Evolutionary conservation across 169 alveolate species (phyloP).

Genomic region (Plasmodium adleri): DNA sequence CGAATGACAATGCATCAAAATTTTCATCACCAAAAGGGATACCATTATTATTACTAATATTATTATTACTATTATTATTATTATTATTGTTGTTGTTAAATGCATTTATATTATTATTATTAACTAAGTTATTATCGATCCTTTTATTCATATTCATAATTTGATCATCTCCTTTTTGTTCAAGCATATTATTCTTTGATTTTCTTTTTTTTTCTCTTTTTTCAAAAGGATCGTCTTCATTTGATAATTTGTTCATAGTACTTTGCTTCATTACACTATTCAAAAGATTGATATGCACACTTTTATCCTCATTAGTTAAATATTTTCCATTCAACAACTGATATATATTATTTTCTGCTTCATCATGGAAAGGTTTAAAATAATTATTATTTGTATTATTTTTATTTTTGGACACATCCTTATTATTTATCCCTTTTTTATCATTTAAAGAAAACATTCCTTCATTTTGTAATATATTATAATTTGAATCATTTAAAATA

Average conservation of each 20-base stretch:
- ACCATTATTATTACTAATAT: not conserved
- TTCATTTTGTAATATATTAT: not conserved
- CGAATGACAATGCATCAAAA: constrained; percentile 2
- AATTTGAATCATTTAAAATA: not conserved
- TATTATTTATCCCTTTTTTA: constrained; percentile 10
- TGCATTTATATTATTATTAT: not conserved
- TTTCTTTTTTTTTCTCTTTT: not conserved
- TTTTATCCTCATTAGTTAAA: constrained; percentile 53
- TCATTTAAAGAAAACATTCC: not conserved
- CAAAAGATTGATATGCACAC: constrained; percentile 18
- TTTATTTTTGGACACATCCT: not conserved
- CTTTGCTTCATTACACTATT: constrained; percentile 20
- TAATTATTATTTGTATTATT: not conserved
- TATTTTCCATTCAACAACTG: constrained; percentile 19
- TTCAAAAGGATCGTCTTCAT: not conserved
- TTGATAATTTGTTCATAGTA: not conserved
- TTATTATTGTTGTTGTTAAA: not conserved
- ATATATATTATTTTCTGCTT: constrained; percentile 7
- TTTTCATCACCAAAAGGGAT: not conserved
- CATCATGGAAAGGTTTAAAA: constrained; percentile 3
- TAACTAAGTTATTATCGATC: not conserved
- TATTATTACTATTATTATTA: not conserved
- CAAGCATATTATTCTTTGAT: not conserved
- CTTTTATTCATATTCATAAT: not conserved
- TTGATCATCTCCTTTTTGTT: not conserved